Percentiles rank a stretch among this genome's conserved stretches.
phyloP scores from a whole-genome alignment of 2,329 filamentous ascomycete genomes.

The Aspergillus ibericus region DNA sequence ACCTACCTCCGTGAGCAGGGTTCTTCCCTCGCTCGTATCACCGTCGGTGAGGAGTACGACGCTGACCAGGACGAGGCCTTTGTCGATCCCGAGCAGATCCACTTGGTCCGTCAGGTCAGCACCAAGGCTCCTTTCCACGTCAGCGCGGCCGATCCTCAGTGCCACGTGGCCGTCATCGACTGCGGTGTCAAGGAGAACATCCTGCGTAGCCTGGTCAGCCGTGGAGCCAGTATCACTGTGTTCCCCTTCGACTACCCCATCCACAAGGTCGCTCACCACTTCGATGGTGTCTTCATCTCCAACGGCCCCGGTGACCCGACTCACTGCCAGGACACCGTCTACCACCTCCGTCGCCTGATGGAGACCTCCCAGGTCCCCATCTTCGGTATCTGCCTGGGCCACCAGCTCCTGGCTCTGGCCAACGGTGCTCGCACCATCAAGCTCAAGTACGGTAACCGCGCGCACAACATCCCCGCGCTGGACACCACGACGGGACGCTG shows the following conservation, averaged over 20 bases:
- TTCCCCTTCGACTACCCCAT: slow-evolving; percentile 98
- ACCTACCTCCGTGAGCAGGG: slow-evolving; percentile 94
- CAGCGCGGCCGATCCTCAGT: slow-evolving; percentile 75
- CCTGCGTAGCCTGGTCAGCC: slow-evolving; percentile 85
- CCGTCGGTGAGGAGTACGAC: slow-evolving; percentile 96
- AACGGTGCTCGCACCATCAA: slow-evolving; percentile 88
- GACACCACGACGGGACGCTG: slow-evolving; percentile 94
- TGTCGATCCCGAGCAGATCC: slow-evolving; percentile 92
- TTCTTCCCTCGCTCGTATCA: slow-evolving; percentile 91
- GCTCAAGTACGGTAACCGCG: slow-evolving; percentile 98
- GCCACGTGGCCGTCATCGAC: slow-evolving; percentile 92
- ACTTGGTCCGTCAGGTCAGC: slow-evolving; percentile 92
- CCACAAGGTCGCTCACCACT: slow-evolving; percentile 96
- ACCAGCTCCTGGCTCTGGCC: slow-evolving; percentile 91
- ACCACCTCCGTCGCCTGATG: slow-evolving; percentile 88
- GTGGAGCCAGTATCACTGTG: slow-evolving; percentile 87
- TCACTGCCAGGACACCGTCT: slow-evolving; percentile 91
- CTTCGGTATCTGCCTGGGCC: slow-evolving; percentile 97
- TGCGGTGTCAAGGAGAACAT: slow-evolving; percentile 99
- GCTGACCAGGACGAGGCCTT: slow-evolving; percentile 97
- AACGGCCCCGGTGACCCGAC: slow-evolving; percentile 98
- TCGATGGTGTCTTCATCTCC: slow-evolving; percentile 98
- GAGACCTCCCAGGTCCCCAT: slow-evolving; percentile 86
- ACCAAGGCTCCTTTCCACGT: slow-evolving; percentile 98
- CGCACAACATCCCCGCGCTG: slow-evolving; percentile 95